Evolutionary conservation across 768 basidiomycete genomes (phyloP), one percentile per base, ranked within the genome.

Genomic region (Pisolithus sp.): DNA sequence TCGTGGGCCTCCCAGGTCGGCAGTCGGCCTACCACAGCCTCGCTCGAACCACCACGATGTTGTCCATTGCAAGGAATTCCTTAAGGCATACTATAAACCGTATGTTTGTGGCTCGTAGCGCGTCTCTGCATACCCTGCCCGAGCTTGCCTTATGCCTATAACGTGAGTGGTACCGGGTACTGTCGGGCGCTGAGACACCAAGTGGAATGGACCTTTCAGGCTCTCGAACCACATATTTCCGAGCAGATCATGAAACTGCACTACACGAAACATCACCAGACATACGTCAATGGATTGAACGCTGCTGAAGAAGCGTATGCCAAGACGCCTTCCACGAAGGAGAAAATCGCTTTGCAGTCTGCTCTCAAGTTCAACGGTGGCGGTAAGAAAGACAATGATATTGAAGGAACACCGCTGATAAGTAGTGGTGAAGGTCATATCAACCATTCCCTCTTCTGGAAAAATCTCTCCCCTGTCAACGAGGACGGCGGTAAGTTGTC

Each of bases 291-390:
- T 59, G 93, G 92, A 10, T 77, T 98, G 53, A 99, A 99, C 70
- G 80, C 89, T 5, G 93, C 95, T 2, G 92, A 95, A 65, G 86
- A 89, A 59, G 70, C 82, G n/a, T 91, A 89, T 63, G 73, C 77
- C 26, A 82, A 82, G 55, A 67, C 83, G 4, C 63, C 75, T 17
- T 81, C 86, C 37, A 77, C 82, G 49, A 85, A 84, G 65, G 84
- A 86, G 60, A 73, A 78, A 56, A 95, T 99, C 68, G 79, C 79
- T 3, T 79, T 98, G 17, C 95, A 97, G 68, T 73, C 86, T 13
- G 93, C 95, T 8, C 75, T 99, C 65, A 97, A 93, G 73, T 99
- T 98, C 73, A 95, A 96, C 68, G 94, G 94, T n/a, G 94, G 94
- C 62, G 91, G 92, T 81, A 48, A 15, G 75, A 59, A 3, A 12